Evolutionary conservation across 257 asterid species (phyloP), one percentile per base, ranked within the genome.

Genomic region (Nicotiana obtusifolia): DNA sequence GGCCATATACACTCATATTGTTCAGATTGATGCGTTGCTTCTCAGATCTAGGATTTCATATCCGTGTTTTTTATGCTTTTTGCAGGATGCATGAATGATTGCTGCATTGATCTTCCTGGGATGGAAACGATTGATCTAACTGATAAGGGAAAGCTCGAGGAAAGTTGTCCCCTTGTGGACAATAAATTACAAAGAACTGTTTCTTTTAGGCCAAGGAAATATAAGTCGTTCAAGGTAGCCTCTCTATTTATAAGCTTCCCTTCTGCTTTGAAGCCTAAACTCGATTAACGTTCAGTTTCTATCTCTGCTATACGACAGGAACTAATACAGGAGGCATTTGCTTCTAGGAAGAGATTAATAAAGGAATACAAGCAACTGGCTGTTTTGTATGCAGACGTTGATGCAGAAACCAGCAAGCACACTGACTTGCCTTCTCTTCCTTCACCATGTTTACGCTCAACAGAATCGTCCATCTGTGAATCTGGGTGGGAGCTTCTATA

Each of bases 401-500:
- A 94, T 82, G n/a, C 57, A 20, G 92, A 88, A 44, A 66, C 84
- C 56, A 84, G 86, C 64, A 89, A 75, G 53, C 78, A 64, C 69
- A 80, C 76, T 28, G 82, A 78, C 9, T 59, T 60, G 14, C 87
- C 86, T 17, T 83, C 84, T 33, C 77, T 81, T 19, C 84, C 84
- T 59, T 47, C 78, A 65, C 60, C 84, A 26, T 66, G 84, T 59
- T 49, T 61, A 19, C 65, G 67, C 44, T 83, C 83, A 4, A 78
- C 13, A 14, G 59, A 80, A 75, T 81, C 88, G 31, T 77, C 86
- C 52, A 82, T 10, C 53, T 52, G 85, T 56, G 92, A 93, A 22
- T 81, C 87, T n/a, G 97, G 87, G 67, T 91, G 97, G 97, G 97
- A 90, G 90, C 90, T 93, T 78, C 87, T 93, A 65, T 91, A 80